Percentiles rank a stretch among this genome's conserved stretches.
Evolutionary conservation across 1,284 basidiomycete genomes (phyloP).

Genomic region (Heterobasidion annosum): DNA sequence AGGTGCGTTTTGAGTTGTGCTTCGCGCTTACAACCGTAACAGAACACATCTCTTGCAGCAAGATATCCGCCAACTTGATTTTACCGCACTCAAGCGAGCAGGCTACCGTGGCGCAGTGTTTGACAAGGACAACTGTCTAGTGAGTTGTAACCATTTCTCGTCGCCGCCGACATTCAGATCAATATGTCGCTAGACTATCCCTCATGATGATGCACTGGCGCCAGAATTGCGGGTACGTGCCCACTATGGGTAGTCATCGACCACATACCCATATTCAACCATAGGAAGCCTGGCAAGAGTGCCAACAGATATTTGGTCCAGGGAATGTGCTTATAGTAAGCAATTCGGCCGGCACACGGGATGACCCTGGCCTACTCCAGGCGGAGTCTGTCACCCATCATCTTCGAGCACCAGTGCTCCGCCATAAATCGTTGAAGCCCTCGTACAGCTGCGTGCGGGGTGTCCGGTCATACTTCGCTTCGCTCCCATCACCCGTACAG

Average conservation of each 20-base stretch:
- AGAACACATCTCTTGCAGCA: constrained; percentile 23
- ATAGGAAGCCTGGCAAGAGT: constrained; percentile 74
- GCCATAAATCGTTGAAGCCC: constrained; percentile 73
- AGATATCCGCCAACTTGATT: constrained; percentile 89
- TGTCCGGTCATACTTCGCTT: constrained; percentile 59
- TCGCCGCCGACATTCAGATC: not conserved
- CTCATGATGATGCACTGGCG: constrained; percentile 63
- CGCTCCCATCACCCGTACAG: constrained; percentile 37
- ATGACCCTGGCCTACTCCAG: constrained; percentile 65
- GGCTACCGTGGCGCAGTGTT: constrained; percentile 88
- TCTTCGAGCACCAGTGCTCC: constrained; percentile 76
- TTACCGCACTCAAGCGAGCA: constrained; percentile 61
- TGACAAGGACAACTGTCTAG: constrained; percentile 97
- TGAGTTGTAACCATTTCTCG: constrained; percentile 26
- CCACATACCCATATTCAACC: not conserved
- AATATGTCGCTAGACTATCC: constrained; percentile 52
- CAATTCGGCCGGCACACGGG: constrained; percentile 83
- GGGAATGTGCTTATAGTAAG: constrained; percentile 85
- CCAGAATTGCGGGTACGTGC: constrained; percentile 58
- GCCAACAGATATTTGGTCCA: constrained; percentile 66
- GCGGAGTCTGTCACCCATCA: constrained; percentile 79
- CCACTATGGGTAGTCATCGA: not conserved
- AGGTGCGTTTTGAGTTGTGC: constrained; percentile 36
- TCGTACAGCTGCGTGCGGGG: constrained; percentile 61
- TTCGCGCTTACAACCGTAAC: not conserved